These are phyloP conservation scores for Sporisorium scitamineum DNA, from an alignment of 1,284 basidiomycete species.

Conservation along the genomic window DNA sequence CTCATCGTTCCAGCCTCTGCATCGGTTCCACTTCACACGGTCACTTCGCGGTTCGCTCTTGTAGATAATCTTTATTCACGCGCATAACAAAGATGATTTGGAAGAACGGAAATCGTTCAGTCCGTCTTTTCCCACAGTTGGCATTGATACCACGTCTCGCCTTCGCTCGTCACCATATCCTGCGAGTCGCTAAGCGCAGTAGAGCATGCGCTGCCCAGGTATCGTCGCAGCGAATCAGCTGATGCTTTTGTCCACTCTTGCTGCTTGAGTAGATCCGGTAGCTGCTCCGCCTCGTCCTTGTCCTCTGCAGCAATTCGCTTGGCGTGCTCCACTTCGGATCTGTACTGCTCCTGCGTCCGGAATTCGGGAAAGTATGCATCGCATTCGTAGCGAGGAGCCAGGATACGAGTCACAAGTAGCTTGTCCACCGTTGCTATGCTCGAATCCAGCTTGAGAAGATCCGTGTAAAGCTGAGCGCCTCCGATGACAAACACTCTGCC, in stretches of 20 bases:
- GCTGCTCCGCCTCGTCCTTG: not conserved
- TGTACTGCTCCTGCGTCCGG: conserved; percentile 60
- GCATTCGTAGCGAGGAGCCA: conserved; percentile 82
- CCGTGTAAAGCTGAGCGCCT: conserved; percentile 85
- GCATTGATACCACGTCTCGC: conserved; percentile 39
- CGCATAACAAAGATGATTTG: not conserved
- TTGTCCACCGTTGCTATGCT: conserved; percentile 35
- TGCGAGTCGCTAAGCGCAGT: conserved; percentile 8
- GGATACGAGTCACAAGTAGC: conserved; percentile 83
- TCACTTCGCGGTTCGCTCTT: conserved; percentile 24
- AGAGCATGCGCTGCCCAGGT: conserved; percentile 31
- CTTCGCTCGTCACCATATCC: conserved; percentile 36
- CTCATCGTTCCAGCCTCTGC: not conserved
- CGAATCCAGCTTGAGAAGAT: conserved; percentile 66
- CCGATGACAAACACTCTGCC: conserved; percentile 83
- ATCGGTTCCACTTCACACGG: conserved; percentile 12
- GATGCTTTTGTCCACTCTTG: conserved; percentile 34
- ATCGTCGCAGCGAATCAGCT: conserved; percentile 14
- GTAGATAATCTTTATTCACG: not conserved
- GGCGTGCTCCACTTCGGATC: conserved; percentile 23
- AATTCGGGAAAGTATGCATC: conserved; percentile 89
- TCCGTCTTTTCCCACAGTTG: conserved; percentile 42
- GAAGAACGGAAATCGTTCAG: conserved; percentile 8
- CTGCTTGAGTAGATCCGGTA: conserved; percentile 6
- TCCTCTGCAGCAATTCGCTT: not conserved